phyloP scores from a whole-genome alignment of 2,329 filamentous ascomycete species.

The Fusarium euwallaceae region DNA sequence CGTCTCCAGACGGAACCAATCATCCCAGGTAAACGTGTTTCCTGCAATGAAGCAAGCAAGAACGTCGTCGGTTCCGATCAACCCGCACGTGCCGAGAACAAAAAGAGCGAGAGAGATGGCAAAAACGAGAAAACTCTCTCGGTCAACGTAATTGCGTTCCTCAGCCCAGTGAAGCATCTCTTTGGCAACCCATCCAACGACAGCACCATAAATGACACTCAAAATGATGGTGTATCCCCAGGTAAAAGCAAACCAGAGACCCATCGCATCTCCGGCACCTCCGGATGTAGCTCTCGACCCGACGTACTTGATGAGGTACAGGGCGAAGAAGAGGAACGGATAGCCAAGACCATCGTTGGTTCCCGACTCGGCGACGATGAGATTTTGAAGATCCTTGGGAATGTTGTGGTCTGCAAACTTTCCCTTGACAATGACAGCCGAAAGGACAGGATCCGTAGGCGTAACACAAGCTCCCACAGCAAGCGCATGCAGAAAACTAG shows the following conservation, averaged over 20 bases:
- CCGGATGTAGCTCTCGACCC: conserved; percentile 66
- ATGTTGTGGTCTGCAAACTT: conserved; percentile 94
- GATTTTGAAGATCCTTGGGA: conserved; percentile 82
- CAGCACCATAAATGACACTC: conserved; percentile 81
- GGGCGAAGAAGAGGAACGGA: conserved; percentile 85
- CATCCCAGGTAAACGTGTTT: conserved; percentile 92
- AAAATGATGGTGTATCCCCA: conserved; percentile 87
- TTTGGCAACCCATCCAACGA: conserved; percentile 85
- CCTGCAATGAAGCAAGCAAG: conserved; percentile 93
- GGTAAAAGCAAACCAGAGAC: conserved; percentile 86
- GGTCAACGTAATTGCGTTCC: conserved; percentile 83
- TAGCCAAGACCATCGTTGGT: conserved; percentile 93
- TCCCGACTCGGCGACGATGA: conserved; percentile 85
- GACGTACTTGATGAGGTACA: conserved; percentile 84
- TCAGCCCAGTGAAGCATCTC: conserved; percentile 88
- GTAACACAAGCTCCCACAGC: conserved; percentile 89
- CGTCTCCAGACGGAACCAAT: conserved; percentile 93
- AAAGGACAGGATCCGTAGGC: conserved; percentile 89
- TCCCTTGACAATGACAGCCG: conserved; percentile 91
- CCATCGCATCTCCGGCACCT: conserved; percentile 76
- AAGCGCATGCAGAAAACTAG: conserved; percentile 82
- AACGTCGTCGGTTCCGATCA: conserved; percentile 91
- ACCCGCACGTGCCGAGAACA: conserved; percentile 86
- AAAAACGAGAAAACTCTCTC: conserved; percentile 90
- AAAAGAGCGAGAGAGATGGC: conserved; percentile 88